These are phyloP conservation scores for Vitis hybrid DNA, from an alignment of 177 flowering plant genomes.

Conservation along the genomic window DNA sequence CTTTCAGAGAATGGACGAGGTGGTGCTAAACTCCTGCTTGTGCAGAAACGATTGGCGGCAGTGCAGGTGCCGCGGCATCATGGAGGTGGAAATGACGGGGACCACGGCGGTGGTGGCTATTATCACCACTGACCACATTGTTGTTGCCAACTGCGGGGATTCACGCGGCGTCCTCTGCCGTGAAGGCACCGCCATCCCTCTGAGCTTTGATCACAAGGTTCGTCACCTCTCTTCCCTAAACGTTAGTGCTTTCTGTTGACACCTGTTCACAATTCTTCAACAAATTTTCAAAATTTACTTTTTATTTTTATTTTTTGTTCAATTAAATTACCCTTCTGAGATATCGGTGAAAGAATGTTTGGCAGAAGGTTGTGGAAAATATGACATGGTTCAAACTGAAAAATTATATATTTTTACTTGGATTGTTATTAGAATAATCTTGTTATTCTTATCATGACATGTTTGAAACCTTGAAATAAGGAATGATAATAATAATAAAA, in stretches of 20 bases:
- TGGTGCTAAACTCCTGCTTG: slow-evolving; percentile 32
- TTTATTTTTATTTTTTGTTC: no score
- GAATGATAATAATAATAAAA: no score
- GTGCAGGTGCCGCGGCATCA: slow-evolving; percentile 32
- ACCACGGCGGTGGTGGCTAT: slow-evolving; percentile 59
- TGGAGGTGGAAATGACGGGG: slow-evolving; percentile 35
- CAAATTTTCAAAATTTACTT: no score
- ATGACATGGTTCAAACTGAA: no score
- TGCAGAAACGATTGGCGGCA: slow-evolving; percentile 26
- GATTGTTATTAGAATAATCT: no score
- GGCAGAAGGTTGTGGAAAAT: no score
- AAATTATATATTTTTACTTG: no score
- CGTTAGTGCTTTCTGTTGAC: background rate
- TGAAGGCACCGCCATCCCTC: slow-evolving; percentile 46
- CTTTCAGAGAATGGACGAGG: slow-evolving; percentile 48
- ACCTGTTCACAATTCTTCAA: background rate
- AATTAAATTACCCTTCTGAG: no score
- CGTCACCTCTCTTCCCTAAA: background rate
- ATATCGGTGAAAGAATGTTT: no score
- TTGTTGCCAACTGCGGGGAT: slow-evolving; percentile 65
- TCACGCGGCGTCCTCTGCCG: slow-evolving; percentile 71
- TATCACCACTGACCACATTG: slow-evolving; percentile 28
- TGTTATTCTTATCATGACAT: no score
- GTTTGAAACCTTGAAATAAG: no score
- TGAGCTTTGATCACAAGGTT: slow-evolving; percentile 62